Conservation (phyloP, 1,284 basidiomycete species). For the Paramarasmius palmivorus region DNA sequence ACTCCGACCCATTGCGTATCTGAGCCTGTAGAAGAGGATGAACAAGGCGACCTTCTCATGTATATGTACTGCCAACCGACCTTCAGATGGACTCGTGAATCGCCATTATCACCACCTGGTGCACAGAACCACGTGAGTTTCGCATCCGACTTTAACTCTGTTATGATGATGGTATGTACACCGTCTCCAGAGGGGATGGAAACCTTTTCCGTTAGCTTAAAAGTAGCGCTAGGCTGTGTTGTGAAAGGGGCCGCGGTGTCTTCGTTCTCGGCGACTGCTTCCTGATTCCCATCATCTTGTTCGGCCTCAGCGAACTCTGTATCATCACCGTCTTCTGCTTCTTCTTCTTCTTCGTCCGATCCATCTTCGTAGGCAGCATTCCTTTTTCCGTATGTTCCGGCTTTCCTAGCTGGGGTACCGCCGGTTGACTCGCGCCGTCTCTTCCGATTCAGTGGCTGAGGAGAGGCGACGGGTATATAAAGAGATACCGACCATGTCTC, state of each 20-base stretch:
- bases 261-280: neutral
- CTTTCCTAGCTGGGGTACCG: neutral
- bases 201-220: neutral
- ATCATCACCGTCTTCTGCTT: neutral
- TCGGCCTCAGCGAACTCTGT: neutral
- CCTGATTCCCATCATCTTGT: neutral
- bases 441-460: constrained; percentile 1
- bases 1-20: neutral
- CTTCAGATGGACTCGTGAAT: neutral
- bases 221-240: neutral
- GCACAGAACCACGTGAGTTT: neutral
- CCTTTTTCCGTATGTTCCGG: constrained; percentile 1
- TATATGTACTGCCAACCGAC: neutral
- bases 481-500: neutral
- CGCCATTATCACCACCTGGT: constrained; percentile 1
- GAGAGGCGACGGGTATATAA: neutral
- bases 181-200: neutral
- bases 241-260: neutral
- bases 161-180: neutral
- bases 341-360: neutral
- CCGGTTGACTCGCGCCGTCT: neutral
- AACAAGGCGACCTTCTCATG: neutral
- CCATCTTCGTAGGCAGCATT: constrained; percentile 1
- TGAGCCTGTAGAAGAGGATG: neutral
- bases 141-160: neutral